A percentile compares a stretch with the other conserved stretches of the same genome.
phyloP scores from a whole-genome alignment of 116 monocot species.

The Cymodocea nodosa region DNA sequence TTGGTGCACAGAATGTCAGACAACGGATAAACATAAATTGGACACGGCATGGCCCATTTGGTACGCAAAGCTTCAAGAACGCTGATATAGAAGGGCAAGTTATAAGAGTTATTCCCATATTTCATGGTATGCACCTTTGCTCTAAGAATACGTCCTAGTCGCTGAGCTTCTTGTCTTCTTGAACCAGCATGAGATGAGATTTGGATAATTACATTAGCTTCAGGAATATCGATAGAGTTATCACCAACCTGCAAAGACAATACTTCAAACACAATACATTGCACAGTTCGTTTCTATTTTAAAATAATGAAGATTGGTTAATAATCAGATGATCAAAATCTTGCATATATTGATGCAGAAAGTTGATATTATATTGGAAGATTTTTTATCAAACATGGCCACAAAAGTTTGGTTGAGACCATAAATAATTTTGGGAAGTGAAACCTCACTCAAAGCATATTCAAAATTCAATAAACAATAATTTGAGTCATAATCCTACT shows the following conservation, averaged over 20 bases:
- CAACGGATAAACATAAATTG: too few species aligned
- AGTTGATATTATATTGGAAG: too few species aligned
- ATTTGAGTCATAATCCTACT: too few species aligned
- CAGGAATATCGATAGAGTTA: constrained; percentile 99
- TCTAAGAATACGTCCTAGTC: constrained; percentile 97
- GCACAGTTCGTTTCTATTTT: not conserved
- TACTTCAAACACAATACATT: constrained; percentile 2
- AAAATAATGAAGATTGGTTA: not conserved
- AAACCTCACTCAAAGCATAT: too few species aligned
- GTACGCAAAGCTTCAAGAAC: too few species aligned
- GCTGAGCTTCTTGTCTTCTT: constrained; percentile 96
- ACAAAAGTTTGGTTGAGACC: too few species aligned
- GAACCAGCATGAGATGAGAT: constrained; percentile 99
- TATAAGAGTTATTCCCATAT: not conserved
- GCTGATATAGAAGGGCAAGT: too few species aligned
- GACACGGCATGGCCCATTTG: too few species aligned
- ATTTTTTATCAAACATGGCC: too few species aligned
- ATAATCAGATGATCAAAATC: not conserved
- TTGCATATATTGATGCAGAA: not conserved
- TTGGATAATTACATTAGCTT: constrained; percentile 98
- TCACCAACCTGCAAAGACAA: constrained; percentile 71
- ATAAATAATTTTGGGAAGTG: too few species aligned
- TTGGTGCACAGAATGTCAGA: too few species aligned
- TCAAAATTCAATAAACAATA: too few species aligned
- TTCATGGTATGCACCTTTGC: constrained; percentile 35